Conservation (phyloP, 495 filamentous ascomycete genomes). For the Penicillium malachiteum region DNA sequence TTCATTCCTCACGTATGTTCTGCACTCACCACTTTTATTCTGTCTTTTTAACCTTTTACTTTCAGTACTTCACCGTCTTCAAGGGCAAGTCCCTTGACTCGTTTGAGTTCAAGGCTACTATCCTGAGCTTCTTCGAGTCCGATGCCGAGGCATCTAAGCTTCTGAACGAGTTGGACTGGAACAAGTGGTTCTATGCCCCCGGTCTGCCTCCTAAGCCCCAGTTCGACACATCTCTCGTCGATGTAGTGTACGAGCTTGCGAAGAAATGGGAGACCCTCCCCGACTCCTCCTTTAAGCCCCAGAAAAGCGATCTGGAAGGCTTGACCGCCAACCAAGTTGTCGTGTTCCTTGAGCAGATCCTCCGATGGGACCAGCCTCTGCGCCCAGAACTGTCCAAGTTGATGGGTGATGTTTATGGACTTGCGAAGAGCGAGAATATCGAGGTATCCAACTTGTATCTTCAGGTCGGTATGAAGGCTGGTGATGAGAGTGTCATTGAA, state of each 20-base stretch:
- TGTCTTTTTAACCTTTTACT: slow-evolving; percentile 13
- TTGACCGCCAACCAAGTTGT: slow-evolving; percentile 85
- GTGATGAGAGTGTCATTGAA: slow-evolving; percentile 61
- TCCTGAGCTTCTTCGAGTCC: slow-evolving; percentile 75
- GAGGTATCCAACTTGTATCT: slow-evolving; percentile 81
- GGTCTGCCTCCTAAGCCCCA: slow-evolving; percentile 86
- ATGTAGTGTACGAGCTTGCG: slow-evolving; percentile 79
- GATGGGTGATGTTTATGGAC: slow-evolving; percentile 71
- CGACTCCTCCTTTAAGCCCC: slow-evolving; percentile 60
- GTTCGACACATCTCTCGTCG: slow-evolving; percentile 85
- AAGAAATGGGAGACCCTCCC: slow-evolving; percentile 67
- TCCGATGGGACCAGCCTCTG: slow-evolving; percentile 62
- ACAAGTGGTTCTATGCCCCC: slow-evolving; percentile 78
- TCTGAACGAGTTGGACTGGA: slow-evolving; percentile 77
- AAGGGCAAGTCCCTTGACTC: slow-evolving; percentile 81
- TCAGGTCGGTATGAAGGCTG: slow-evolving; percentile 71
- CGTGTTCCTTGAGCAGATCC: slow-evolving; percentile 80
- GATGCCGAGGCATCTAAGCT: slow-evolving; percentile 66
- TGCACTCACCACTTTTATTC: not conserved
- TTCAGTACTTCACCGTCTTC: slow-evolving; percentile 79
- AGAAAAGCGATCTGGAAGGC: slow-evolving; percentile 61
- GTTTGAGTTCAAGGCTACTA: slow-evolving; percentile 85
- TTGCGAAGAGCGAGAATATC: slow-evolving; percentile 69
- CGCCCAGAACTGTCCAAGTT: slow-evolving; percentile 58
- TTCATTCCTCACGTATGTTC: slow-evolving; percentile 81